phyloP scores from a whole-genome alignment of 345 rosid species.

The Pugionium dolabratum region DNA sequence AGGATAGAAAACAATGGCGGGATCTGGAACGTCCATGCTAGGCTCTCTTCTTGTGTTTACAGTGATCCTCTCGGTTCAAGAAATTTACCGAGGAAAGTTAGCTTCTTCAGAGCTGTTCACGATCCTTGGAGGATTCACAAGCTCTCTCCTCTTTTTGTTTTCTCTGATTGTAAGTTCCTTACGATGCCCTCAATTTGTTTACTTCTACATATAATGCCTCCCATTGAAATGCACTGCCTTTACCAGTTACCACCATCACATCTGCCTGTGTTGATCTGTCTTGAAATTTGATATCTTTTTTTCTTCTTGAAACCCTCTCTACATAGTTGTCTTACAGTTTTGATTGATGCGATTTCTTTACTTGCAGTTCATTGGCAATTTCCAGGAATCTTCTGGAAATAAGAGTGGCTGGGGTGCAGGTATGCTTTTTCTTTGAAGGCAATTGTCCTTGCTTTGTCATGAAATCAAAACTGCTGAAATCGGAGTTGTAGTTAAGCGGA shows the following conservation, averaged over 20 bases:
- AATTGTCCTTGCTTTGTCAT: background rate
- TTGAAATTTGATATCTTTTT: background rate
- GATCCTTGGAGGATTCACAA: conserved; percentile 81
- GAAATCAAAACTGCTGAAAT: background rate
- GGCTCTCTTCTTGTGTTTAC: conserved; percentile 61
- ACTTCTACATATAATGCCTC: too few species aligned
- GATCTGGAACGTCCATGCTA: conserved; percentile 77
- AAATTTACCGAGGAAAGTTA: conserved; percentile 69
- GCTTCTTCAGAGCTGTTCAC: conserved; percentile 81
- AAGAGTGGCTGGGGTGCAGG: conserved; percentile 96
- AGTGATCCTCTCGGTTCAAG: conserved; percentile 72
- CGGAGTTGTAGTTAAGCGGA: background rate
- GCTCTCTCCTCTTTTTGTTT: conserved; percentile 78
- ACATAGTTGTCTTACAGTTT: background rate
- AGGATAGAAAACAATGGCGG: conserved; percentile 55
- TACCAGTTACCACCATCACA: too few species aligned
- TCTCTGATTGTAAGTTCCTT: conserved; percentile 59
- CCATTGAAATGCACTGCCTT: too few species aligned
- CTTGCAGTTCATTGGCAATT: conserved; percentile 59
- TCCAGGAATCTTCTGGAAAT: conserved; percentile 74
- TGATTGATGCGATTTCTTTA: conserved; percentile 11
- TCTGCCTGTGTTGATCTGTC: background rate
- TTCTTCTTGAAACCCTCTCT: background rate
- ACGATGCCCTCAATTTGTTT: background rate
- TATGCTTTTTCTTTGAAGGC: conserved; percentile 36